Evolutionary conservation across 1,284 basidiomycete genomes (phyloP), one percentile per base, ranked within the genome.

Genomic region (Wolfiporia cocos): DNA sequence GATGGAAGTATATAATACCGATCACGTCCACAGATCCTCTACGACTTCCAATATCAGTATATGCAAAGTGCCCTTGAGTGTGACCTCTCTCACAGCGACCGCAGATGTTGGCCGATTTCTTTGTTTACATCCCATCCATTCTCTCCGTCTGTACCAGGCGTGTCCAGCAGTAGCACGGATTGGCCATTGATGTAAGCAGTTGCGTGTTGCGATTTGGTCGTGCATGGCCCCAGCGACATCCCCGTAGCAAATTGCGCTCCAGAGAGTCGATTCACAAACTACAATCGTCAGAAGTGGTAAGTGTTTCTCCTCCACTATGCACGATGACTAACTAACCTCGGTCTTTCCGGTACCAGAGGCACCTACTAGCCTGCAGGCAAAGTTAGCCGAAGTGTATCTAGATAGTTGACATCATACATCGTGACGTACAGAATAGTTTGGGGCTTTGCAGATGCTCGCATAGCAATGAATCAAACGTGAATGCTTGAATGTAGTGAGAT

Each of bases 1-100:
- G 37, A 33, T 52, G 40, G 20, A 54, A 21, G 45, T 50, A 54
- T 10, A 54, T 30, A 12, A 50, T 29, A 2, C 52, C 52, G 33
- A 42, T 26, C 3, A 54, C 15, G 7, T 30, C 23, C 6, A 20
- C 14, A 9, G 14, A 19, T 17, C 23, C 10, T 18, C 34, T 22
- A 15, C 15, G 15, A 6, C 5, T n/a, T n/a, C n/a, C n/a, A n/a
- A n/a, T n/a, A n/a, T n/a, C n/a, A n/a, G n/a, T n/a, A n/a, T n/a
- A n/a, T n/a, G n/a, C n/a, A n/a, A n/a, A n/a, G n/a, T n/a, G n/a
- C n/a, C n/a, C n/a, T n/a, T n/a, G n/a, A n/a, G n/a, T n/a, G n/a
- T n/a, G n/a, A n/a, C n/a, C n/a, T n/a, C n/a, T n/a, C 34, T 30
- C n/a, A 34, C 26, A 20, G 11, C 20, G 22, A 24, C 10, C 34